Percentiles rank a stretch among this genome's conserved stretches.
Conservation (phyloP, 805 yeast species). For the Wickerhamomyces ciferrii region DNA sequence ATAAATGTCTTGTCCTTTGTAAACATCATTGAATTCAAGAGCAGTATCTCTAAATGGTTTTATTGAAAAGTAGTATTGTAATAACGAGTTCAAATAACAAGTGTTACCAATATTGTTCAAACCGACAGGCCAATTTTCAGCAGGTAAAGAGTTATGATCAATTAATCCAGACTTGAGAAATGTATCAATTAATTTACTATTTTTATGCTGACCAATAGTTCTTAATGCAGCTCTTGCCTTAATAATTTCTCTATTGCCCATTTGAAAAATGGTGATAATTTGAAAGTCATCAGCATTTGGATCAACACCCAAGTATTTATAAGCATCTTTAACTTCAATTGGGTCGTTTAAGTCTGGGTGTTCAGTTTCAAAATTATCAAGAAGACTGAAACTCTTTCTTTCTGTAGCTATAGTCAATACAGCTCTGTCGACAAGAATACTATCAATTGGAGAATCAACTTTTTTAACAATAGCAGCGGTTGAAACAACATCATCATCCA, state of each 20-base stretch:
- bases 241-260: constrained; percentile 43
- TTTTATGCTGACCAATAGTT: constrained; percentile 46
- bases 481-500: constrained; percentile 66
- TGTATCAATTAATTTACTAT: constrained; percentile 49
- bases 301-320: constrained; percentile 42
- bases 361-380: constrained; percentile 43
- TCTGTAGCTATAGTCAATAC: constrained; percentile 55
- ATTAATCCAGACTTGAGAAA: constrained; percentile 59
- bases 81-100: constrained; percentile 84
- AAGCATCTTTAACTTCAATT: constrained; percentile 36
- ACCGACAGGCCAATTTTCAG: constrained; percentile 83
- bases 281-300: constrained; percentile 51
- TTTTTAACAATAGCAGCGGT: constrained; percentile 68
- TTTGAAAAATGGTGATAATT: constrained; percentile 47
- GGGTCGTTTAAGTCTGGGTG: constrained; percentile 24
- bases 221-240: constrained; percentile 53
- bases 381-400: constrained; percentile 51
- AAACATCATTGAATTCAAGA: constrained; percentile 42
- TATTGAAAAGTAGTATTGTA: constrained; percentile 86
- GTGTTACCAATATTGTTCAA: constrained; percentile 94
- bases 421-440: constrained; percentile 43
- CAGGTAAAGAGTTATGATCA: constrained; percentile 54
- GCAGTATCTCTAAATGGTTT: constrained; percentile 72
- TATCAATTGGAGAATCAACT: constrained; percentile 44
- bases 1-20: constrained; percentile 26